phyloP scores from a whole-genome alignment of 2,329 filamentous ascomycete species.

The Aspergillus novoparasiticus region DNA sequence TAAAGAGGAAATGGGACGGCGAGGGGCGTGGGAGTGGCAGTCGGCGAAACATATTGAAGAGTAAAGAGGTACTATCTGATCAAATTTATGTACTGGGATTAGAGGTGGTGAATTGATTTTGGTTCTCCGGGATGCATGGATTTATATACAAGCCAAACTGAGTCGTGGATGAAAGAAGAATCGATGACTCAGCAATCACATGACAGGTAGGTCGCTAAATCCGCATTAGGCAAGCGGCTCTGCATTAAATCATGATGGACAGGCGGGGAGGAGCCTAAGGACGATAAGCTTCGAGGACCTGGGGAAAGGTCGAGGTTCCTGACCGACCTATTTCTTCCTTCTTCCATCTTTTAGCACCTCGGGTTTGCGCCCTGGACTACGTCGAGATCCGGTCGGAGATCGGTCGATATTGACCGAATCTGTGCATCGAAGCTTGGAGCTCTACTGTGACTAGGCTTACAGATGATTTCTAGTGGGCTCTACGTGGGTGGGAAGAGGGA shows the following conservation, averaged over 20 bases:
- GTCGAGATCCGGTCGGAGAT: not conserved
- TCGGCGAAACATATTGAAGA: constrained; percentile 10
- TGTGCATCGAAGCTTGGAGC: not conserved
- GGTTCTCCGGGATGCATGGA: too few relatives aligned
- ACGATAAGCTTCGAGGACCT: constrained; percentile 35
- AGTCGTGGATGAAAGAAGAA: not conserved
- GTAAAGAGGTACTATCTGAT: not conserved
- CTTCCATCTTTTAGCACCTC: constrained; percentile 6
- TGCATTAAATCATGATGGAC: constrained; percentile 20
- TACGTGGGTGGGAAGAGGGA: not conserved
- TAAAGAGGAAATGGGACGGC: not conserved
- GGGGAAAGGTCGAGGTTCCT: constrained; percentile 11
- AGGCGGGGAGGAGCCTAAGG: constrained; percentile 33
- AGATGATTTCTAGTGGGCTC: not conserved
- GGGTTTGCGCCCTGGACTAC: not conserved
- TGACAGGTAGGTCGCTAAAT: constrained; percentile 10
- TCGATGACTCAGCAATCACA: constrained; percentile 26
- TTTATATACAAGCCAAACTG: not conserved
- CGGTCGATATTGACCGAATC: not conserved
- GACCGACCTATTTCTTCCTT: constrained; percentile 7
- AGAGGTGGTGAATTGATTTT: not conserved
- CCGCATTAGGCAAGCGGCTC: constrained; percentile 20
- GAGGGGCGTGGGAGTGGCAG: not conserved
- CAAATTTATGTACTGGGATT: not conserved
- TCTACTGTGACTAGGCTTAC: not conserved